A percentile compares a stretch with the other conserved stretches of the same genome.
Evolutionary conservation across 2,329 filamentous ascomycete genomes (phyloP).

Genomic region (Cladosporium sp.): DNA sequence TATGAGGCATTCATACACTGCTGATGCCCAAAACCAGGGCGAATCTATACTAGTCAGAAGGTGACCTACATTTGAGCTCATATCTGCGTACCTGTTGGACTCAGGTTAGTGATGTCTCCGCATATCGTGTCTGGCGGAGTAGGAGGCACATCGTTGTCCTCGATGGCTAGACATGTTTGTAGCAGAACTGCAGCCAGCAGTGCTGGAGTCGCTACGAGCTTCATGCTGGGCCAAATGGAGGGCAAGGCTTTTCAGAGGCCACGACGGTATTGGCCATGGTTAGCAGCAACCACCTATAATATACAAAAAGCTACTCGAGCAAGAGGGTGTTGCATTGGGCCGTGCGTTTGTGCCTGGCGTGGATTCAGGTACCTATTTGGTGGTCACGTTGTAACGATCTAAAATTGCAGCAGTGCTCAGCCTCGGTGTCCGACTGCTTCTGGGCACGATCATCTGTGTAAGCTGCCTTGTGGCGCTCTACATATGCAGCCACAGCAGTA

Average conservation of each 20-base stretch:
- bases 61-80: neutral
- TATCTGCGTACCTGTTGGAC: neutral
- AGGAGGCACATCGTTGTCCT: neutral
- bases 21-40: slow-evolving; percentile 13
- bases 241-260: neutral
- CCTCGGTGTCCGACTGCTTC: neutral
- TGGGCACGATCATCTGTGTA: neutral
- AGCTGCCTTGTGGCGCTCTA: neutral
- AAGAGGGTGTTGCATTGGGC: neutral
- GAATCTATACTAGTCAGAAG: neutral
- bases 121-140: neutral
- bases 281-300: neutral
- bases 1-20: slow-evolving; percentile 37
- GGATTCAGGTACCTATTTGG: neutral
- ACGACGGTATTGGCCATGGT: neutral
- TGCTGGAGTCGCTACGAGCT: neutral
- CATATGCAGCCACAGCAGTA: neutral
- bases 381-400: neutral
- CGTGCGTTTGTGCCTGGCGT: neutral
- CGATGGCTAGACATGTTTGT: neutral
- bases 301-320: neutral
- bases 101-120: neutral
- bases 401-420: neutral
- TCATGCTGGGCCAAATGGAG: neutral
- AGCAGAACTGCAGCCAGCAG: neutral